A percentile compares a stretch with the other conserved stretches of the same genome.
phyloP scores from a whole-genome alignment of 2,329 filamentous ascomycete species.

The Aspergillus sp. region DNA sequence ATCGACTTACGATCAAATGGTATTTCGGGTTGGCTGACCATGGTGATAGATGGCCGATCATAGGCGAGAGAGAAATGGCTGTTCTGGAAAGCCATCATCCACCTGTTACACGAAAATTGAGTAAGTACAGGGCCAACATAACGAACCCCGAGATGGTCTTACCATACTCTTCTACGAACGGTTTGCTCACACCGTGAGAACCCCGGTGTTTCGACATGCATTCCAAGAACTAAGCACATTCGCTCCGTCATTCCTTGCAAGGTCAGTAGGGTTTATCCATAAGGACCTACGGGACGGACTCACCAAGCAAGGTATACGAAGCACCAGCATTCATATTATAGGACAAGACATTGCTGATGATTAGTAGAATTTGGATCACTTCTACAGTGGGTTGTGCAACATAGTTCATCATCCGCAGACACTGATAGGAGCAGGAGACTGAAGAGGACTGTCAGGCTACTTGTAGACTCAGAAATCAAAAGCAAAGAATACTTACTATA shows the following conservation, averaged over 20 bases:
- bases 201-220: conserved; percentile 47
- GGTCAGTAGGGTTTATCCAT: background rate
- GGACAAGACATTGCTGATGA: conserved; percentile 55
- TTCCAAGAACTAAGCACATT: conserved; percentile 50
- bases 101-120: conserved; percentile 21
- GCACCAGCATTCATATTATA: conserved; percentile 59
- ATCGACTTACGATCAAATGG: conserved; percentile 43
- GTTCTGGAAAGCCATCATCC: conserved; percentile 54
- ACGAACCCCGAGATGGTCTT: conserved; percentile 4
- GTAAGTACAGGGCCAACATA: no score
- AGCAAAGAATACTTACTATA: conserved; percentile 41
- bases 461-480: no score
- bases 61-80: conserved; percentile 55
- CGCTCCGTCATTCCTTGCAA: conserved; percentile 26
- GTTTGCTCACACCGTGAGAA: conserved; percentile 39
- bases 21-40: conserved; percentile 42
- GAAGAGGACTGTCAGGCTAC: background rate
- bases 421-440: conserved; percentile 59
- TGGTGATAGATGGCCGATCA: conserved; percentile 48
- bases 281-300: conserved; percentile 5
- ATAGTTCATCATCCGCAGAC: conserved; percentile 56
- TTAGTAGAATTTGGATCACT: conserved; percentile 53
- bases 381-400: conserved; percentile 53
- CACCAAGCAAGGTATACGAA: conserved; percentile 52
- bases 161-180: conserved; percentile 32